Base-by-base conservation (phyloP, 2,329 filamentous ascomycete species). In the Sarocladiaceae sp. region DNA sequence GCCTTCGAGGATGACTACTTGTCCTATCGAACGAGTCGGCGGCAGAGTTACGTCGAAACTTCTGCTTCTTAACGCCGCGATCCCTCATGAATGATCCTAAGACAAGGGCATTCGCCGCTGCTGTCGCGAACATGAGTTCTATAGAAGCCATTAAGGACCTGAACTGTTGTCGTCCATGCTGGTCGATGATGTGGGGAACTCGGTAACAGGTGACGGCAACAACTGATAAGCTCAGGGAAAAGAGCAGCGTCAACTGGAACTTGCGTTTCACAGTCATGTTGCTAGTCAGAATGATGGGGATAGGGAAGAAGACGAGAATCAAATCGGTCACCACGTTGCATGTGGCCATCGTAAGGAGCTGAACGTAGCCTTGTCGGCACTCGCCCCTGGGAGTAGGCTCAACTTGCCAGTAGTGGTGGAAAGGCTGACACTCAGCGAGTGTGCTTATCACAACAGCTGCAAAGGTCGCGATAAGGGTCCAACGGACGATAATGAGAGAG, bases 21-120 rank as follows among this genome's bases (percentile, higher is more conserved):
- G 55, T 48, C 12, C 59, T 70, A 41, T 80, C 82, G 31, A 84
- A 67, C 1, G 85, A 89, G 32, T 80, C 78, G 33, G 75, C 74
- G 3, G 76, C 67, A 2, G 82, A 80, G 13, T 73, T 72, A 49
- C 79, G 75, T 44, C 83, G 83, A 66, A 86, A 96, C 58, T 88
- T 93, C 46, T 76, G 75, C 65, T 94, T 95, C 72, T 97, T 97
- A 32, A 89, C 70, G 20, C 93, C 93, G 44, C 88, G 79, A 60
- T 97, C 91, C 12, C 91, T 80, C 21, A 97, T 81, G 57, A 97
- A 97, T 0, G 90, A 95, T 11, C 91, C 91, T 3, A 98, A 77
- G 1, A 96, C 86, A 16, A 98, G 74, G 3, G 85, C 83, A 59
- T 97, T 98, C 11, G 91, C 87, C 1, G 94, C 85, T 0, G 82